Base-by-base conservation (phyloP, 1,284 basidiomycete species). In the Calocybe gambosa region DNA sequence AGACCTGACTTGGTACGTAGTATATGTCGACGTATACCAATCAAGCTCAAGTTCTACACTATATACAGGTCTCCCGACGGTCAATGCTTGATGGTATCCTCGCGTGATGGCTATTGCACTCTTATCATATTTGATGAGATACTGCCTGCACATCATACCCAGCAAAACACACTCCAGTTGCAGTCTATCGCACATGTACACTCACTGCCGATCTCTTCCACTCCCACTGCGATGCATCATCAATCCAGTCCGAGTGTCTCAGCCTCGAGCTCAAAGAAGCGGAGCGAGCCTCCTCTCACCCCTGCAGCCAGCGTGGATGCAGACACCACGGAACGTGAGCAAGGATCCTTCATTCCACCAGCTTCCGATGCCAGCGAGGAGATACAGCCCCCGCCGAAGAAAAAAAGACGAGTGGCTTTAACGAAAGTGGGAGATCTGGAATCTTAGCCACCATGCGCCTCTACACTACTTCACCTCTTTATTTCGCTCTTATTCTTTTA, bases 51-150 rank as follows among this genome's bases (percentile, higher is more conserved):
- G 39, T 4, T 25, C 23, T 38, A 13, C 45, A 43, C 21, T 47
- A 20, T 42, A 26, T 42, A 21, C n/a, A 95, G 93, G 93, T 94
- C 94, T 0, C 85, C 93, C 0, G 95, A 99, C 58, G 95, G 95
- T 0, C 93, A 97, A 65, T 83, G 88, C 31, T 76, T 99, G 31
- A 82, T 98, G 55, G 78, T 98, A 38, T 89, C 93, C 0, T 92
- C 93, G 0, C 83, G 92, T 23, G 95, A 99, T 62, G 95, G 95
- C 1, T 99, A 98, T 67, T 99, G 96, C 69, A 96, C 95, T 0
- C 78, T 97, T 47, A 80, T 96, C 47, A 82, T 88, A 25, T 87
- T 94, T 55, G 89, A 92, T 59, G 95, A 98, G 66, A 85, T 96
- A 42, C 79, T 97, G 1, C 80, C 88, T 0, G 78, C 85, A 1